A percentile compares a stretch with the other conserved stretches of the same genome.
Evolutionary conservation across 352 stramenopile genomes (phyloP).

Genomic region (Blastocystis sp.): DNA sequence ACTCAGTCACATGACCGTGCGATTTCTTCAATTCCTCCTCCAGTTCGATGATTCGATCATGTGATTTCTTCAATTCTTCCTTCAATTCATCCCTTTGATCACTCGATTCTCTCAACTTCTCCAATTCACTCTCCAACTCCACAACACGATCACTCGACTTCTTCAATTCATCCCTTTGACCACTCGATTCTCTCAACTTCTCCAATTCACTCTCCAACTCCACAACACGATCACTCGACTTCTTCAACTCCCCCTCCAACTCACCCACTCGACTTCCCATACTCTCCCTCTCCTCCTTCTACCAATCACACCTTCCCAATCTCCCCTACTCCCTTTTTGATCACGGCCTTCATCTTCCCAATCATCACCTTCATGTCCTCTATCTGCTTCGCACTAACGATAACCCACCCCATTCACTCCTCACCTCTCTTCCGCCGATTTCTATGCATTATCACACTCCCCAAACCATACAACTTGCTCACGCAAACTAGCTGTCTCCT

Average conservation of each 20-base stretch:
- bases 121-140: too few species aligned
- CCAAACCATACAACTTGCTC: background rate
- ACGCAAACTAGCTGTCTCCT: background rate
- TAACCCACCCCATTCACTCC: background rate
- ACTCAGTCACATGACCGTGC: background rate
- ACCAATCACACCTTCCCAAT: background rate
- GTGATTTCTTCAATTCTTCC: background rate
- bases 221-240: background rate
- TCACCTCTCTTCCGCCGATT: background rate
- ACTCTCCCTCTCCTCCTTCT: background rate
- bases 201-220: background rate
- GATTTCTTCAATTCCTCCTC: background rate
- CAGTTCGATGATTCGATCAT: background rate
- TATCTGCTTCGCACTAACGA: background rate
- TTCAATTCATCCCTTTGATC: background rate
- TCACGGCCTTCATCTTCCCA: background rate
- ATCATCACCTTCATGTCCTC: slow-evolving; percentile 19
- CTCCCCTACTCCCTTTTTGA: background rate
- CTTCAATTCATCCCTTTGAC: too few species aligned
- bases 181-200: background rate
- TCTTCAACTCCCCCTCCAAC: background rate
- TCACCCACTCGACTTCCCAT: background rate
- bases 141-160: too few species aligned
- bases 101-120: too few species aligned
- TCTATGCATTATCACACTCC: too few species aligned